Evolutionary conservation across 371 early-diverging fungal genomes (phyloP), one percentile per base, ranked within the genome.

Genomic region (Syncephalastrum monosporum): DNA sequence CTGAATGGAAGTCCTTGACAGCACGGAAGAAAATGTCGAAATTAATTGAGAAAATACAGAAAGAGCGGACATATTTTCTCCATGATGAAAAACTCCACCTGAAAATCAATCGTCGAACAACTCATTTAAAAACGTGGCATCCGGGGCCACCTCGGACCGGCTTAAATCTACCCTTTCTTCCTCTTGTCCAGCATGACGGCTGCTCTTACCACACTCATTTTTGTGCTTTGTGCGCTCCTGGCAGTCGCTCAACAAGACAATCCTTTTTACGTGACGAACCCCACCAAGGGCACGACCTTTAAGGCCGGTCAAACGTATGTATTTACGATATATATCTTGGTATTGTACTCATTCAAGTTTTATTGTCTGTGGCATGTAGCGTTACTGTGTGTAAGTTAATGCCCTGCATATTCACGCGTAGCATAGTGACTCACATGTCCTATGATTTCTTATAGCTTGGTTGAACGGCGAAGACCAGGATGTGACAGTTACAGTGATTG

Each of bases 251-350:
- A 50, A 25, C 24, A 56, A 5, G 47, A 62, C 21, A 48, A 19
- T 27, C 47, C 56, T 1, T 55, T 55, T 41, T 55, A 55, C 33
- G 56, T 55, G 14, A 55, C 56, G 23, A 23, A 29, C 15, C 56
- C 56, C 33, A 25, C 46, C 21, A 44, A 16, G n/a, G 56, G 56
- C 14, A 46, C 56, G 3, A 55, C 43, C 10, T 55, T 43, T 19
- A 55, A 23, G 10, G 56, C 56, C 24, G 56, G 56, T 14, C 47
- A 55, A 55, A 55, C 23, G 56, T 55, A 55, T 27, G 48, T 48
- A 3, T 14, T 48, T 16, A 3, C 3, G 46, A 48, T 14, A 5
- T 24, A 21, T 7, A 17, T 48, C 0, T 4, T 13, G 21, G 8
- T 13, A 24, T 4, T 13, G 19, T 19, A 21, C 21, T 24, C 21